phyloP scores from a whole-genome alignment of 805 yeast genomes.

The Metschnikowia cubensis region DNA sequence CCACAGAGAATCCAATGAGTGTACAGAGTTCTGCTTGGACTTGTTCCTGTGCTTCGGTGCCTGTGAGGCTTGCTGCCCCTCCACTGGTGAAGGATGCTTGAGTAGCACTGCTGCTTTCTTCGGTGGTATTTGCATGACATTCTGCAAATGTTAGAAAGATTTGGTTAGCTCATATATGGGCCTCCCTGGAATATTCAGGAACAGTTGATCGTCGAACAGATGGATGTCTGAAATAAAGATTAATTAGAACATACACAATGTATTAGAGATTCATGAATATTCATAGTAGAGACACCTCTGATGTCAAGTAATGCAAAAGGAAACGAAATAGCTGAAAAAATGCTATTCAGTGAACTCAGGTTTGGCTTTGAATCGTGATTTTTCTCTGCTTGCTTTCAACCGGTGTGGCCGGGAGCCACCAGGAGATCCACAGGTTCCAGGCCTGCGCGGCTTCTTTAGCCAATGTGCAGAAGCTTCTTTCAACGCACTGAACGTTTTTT shows the following conservation, averaged over 20 bases:
- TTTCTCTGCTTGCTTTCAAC: no score
- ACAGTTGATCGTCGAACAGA: neutral
- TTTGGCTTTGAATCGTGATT: neutral
- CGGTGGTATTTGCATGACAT: conserved; percentile 33
- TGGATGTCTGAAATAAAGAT: neutral
- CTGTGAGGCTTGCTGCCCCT: conserved; percentile 39
- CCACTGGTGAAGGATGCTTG: conserved; percentile 38
- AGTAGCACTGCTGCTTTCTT: conserved; percentile 33
- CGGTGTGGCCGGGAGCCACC: neutral
- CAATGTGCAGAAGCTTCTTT: conserved; percentile 4
- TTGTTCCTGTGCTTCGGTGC: conserved; percentile 37
- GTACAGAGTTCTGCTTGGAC: conserved; percentile 41
- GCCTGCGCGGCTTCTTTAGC: conserved; percentile 1
- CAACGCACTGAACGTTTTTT: conserved; percentile 1
- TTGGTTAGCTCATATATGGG: neutral
- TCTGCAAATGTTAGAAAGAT: conserved; percentile 27
- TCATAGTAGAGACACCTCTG: neutral
- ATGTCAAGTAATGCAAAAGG: neutral
- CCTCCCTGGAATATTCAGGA: neutral
- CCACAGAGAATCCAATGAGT: conserved; percentile 35
- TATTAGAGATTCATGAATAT: neutral
- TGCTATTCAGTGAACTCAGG: neutral
- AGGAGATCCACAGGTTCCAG: neutral
- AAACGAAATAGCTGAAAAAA: no score
- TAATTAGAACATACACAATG: neutral